Base-by-base conservation (phyloP, 1,284 basidiomycete species). In the Heterobasidion occidentale region DNA sequence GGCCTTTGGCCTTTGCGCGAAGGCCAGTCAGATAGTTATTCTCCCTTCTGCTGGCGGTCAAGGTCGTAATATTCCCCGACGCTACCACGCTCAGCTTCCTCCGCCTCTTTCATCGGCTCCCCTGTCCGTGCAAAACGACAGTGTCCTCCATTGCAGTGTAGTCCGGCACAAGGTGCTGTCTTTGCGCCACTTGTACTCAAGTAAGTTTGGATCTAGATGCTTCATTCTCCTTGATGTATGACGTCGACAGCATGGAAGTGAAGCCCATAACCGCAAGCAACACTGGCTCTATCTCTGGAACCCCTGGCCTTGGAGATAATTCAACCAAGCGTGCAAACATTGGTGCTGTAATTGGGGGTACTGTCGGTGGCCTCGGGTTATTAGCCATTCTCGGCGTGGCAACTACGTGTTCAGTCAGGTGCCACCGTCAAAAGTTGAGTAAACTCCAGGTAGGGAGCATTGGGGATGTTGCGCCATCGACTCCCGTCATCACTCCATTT, bases 141-240 rank as follows among this genome's bases (percentile, higher is more conserved):
- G n/a, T n/a, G n/a, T n/a, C n/a, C n/a, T n/a, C n/a, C n/a, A n/a
- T n/a, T n/a, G n/a, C n/a, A n/a, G n/a, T n/a, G 47, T 36, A 61
- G 60, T 46, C 60, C 60, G 9, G 60, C 59, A 3, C 59, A 60
- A 36, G 60, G 60, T 34, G 60, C 60, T 6, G 46, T 61, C 51
- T 61, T 52, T 42, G 60, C 60, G 6, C 60, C 56, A 42, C 54
- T 61, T n/a, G 60, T 54, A 33, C 44, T 60, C 6, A 60, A 51
- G 60, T 60, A 19, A 19, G 19, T 19, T 19, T 8, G 2, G 1
- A 14, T 7, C 1, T 9, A 55, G 53, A 19, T 44, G 8, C 9
- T 5, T 33, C 9, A 15, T n/a, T 34, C 9, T 36, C 11, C 14
- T 33, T 34, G 15, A n/a, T 33, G 11, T 36, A 27, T 51, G 35